Evolutionary conservation across 1,139 yeast species (phyloP), one percentile per base, ranked within the genome.

Genomic region (Taphrina communis): DNA sequence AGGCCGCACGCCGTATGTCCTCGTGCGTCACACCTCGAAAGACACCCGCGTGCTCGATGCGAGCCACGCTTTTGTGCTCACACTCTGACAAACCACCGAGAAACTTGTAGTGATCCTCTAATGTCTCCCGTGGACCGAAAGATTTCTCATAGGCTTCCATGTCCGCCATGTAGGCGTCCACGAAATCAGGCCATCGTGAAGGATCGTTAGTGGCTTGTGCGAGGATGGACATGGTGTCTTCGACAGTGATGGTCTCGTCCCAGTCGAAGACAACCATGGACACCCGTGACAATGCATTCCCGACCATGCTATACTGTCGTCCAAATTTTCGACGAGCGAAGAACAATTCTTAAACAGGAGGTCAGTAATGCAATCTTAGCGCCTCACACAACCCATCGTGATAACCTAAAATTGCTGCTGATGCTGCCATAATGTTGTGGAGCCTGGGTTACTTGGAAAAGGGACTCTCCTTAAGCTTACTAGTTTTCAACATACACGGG

Each of bases 221-320:
- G 39, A 65, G 50, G 31, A 39, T 31, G 14, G 63, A 35, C 51
- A 65, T 59, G 48, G 68, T 65, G 42, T 65, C 68, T 14, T 14
- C 35, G 8, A n/a, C 58, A 17, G 68, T 48, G 38, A 65, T 65
- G 7, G 68, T 65, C 44, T 65, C 68, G 39, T 65, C 68, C 68
- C 68, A 65, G 38, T 65, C 68, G n/a, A 63, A n/a, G 36, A 63
- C 61, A 17, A 63, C 51, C 12, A 31, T 39, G 7, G 52, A 38
- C 14, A 41, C 50, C 4, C 42, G 41, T 6, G 41, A 17, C 41
- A 35, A 42, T n/a, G 19, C 8, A 14, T 14, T n/a, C 21, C 19
- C 19, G 8, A n/a, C 48, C 48, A 44, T 44, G 31, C 31, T 25
- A 4, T 2, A 25, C 4, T 2, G 31, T 25, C 4, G 31, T 25